Base-by-base conservation (phyloP, 768 basidiomycete species). In the Suillus variegatus region DNA sequence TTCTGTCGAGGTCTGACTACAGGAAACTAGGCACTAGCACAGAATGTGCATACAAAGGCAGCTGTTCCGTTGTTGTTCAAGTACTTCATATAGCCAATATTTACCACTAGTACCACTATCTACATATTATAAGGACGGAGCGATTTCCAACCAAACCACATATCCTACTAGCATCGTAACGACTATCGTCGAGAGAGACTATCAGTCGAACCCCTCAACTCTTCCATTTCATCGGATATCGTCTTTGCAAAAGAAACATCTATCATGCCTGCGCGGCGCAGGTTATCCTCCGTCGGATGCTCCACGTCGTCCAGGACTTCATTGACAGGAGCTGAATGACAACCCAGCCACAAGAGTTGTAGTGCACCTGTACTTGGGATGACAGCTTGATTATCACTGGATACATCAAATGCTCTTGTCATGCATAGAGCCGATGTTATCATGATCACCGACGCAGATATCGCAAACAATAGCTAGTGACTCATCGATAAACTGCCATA, bases 261-360 rank as follows among this genome's bases (percentile, higher is more conserved):
- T 12, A 65, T 36, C 47, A 65, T 62, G 8, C 64, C 44, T 9
- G 64, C 64, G 1, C 28, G 12, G 14, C 60, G 60, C n/a, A 65
- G 25, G 46, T 52, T 49, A 6, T 35, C 35, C 28, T 62, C 60
- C 4, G 18, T 62, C 16, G 60, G 60, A 32, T 58, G 18, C 4
- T 35, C 14, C 16, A 63, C 61, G 10, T 47, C 46, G 6, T 60
- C 13, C 5, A 65, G 16, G 14, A 36, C 54, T 25, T 60, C 62
- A 1, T 41, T 12, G 20, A 63, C 35, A n/a, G 4, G 6, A 8
- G 47, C 28, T 56, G 62, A 63, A 32, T 28, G 54, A 58, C 3
- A 13, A 10, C 49, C 64, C 16, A 61, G 20, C 64, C 60, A 62
- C 6, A 64, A n/a, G 40, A 61, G 41, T 47, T 64, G 58, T 10